These are phyloP conservation scores for Trichoderma erinaceum DNA, from an alignment of 495 filamentous ascomycete species.

Conservation along the genomic window DNA sequence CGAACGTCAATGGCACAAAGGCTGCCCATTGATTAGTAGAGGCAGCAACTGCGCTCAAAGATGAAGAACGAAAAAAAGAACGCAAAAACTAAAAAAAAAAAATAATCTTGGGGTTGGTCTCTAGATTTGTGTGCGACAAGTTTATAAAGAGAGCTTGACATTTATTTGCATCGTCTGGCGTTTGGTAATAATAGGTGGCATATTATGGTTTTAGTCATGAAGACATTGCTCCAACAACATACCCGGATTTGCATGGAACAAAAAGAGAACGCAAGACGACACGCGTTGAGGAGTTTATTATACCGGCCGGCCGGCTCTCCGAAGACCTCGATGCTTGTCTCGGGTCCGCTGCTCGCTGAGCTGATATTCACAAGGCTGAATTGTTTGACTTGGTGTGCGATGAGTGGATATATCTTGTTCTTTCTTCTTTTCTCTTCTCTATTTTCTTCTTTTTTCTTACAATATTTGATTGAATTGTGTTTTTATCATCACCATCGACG, in stretches of 20 bases:
- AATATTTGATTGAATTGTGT: neutral
- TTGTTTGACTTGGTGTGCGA: neutral
- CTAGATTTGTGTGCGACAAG: conserved; percentile 6
- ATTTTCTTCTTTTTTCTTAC: neutral
- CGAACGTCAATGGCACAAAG: conserved; percentile 8
- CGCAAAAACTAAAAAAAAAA: neutral
- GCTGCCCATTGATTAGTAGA: neutral
- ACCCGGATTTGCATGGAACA: conserved; percentile 14
- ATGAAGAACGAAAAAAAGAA: neutral
- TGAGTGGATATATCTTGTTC: neutral
- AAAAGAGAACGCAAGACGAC: neutral
- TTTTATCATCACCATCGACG: neutral
- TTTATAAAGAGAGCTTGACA: conserved; percentile 6
- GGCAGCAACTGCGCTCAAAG: neutral
- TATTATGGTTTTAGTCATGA: neutral
- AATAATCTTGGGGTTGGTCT: neutral
- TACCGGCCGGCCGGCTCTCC: neutral
- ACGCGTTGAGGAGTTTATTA: conserved; percentile 6
- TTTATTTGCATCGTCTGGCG: conserved; percentile 15
- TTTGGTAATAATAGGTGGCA: conserved; percentile 13
- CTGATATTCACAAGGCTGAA: neutral
- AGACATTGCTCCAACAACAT: conserved; percentile 11
- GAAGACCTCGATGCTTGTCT: neutral
- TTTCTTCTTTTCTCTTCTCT: neutral
- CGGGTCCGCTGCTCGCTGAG: neutral